Percentiles rank a stretch among this genome's conserved stretches.
phyloP scores from a whole-genome alignment of 2,329 filamentous ascomycete genomes.

The Colletotrichum cereale region DNA sequence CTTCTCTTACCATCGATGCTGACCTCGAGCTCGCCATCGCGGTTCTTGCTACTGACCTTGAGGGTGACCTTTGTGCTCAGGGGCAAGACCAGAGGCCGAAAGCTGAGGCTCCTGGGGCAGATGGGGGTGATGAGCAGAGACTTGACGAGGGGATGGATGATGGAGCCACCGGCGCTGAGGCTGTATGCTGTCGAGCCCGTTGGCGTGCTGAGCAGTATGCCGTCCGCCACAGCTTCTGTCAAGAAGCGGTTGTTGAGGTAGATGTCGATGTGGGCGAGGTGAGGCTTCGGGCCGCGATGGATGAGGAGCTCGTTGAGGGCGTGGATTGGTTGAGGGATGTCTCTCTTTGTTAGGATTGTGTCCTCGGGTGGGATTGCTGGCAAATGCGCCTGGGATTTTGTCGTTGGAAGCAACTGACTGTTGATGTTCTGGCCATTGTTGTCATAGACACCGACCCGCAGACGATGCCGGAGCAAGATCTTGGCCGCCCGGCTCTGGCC shows the following conservation, averaged over 20 bases:
- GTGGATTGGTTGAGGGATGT: conserved; percentile 60
- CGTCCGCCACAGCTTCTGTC: conserved; percentile 94
- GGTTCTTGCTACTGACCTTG: conserved; percentile 83
- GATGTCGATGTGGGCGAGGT: conserved; percentile 92
- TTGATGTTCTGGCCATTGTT: conserved; percentile 73
- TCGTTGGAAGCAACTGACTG: conserved; percentile 59
- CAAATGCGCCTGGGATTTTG: conserved; percentile 53
- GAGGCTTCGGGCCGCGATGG: conserved; percentile 89
- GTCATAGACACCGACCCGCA: conserved; percentile 88
- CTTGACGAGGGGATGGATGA: conserved; percentile 92
- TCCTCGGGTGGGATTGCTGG: conserved; percentile 43
- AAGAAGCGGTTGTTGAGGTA: conserved; percentile 90
- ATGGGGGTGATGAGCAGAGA: conserved; percentile 93
- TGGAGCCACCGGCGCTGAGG: conserved; percentile 90
- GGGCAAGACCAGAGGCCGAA: conserved; percentile 90
- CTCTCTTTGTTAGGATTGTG: conserved; percentile 29
- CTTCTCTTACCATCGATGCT: conserved; percentile 82
- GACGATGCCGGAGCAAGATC: conserved; percentile 85
- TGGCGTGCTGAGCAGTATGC: conserved; percentile 92
- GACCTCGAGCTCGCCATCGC: conserved; percentile 81
- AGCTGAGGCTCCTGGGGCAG: conserved; percentile 90
- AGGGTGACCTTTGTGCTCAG: conserved; percentile 87
- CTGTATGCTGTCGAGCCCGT: conserved; percentile 97
- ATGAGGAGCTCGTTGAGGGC: conserved; percentile 97
- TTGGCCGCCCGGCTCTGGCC: conserved; percentile 80